A percentile compares a stretch with the other conserved stretches of the same genome.
Evolutionary conservation across 1,284 basidiomycete species (phyloP).

Genomic region (Trichosporon asahii): DNA sequence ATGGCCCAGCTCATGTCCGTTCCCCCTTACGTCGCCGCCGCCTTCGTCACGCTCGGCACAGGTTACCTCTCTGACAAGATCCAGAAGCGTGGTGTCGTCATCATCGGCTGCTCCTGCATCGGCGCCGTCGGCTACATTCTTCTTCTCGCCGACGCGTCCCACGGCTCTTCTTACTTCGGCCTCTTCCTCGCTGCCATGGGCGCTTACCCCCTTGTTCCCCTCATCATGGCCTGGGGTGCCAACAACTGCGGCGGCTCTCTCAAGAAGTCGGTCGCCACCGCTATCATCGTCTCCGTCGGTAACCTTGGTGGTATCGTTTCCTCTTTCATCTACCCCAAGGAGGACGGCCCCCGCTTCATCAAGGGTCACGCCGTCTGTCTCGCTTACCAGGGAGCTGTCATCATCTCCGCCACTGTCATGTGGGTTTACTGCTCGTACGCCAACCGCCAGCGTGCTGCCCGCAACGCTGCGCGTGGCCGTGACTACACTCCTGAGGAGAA

Average conservation of each 20-base stretch:
- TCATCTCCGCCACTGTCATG: slow-evolving; percentile 27
- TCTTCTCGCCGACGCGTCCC: slow-evolving; percentile 34
- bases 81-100: slow-evolving; percentile 40
- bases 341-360: slow-evolving; percentile 28
- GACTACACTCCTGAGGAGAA: slow-evolving; percentile 36
- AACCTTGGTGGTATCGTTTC: slow-evolving; percentile 58
- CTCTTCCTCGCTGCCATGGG: slow-evolving; percentile 58
- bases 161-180: slow-evolving; percentile 56
- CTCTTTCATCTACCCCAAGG: slow-evolving; percentile 53
- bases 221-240: slow-evolving; percentile 59
- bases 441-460: slow-evolving; percentile 29
- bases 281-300: slow-evolving; percentile 58
- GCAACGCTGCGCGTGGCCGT: slow-evolving; percentile 27
- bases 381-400: slow-evolving; percentile 27
- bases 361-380: slow-evolving; percentile 36
- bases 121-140: slow-evolving; percentile 35
- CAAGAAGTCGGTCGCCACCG: slow-evolving; percentile 58
- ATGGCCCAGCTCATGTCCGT: slow-evolving; percentile 60
- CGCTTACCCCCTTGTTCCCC: slow-evolving; percentile 58
- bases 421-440: slow-evolving; percentile 23
- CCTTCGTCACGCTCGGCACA: slow-evolving; percentile 36
- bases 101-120: slow-evolving; percentile 44
- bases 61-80: slow-evolving; percentile 44
- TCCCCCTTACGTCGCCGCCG: slow-evolving; percentile 38
- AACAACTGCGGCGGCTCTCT: slow-evolving; percentile 60